A percentile compares a stretch with the other conserved stretches of the same genome.
Conservation (phyloP, 768 basidiomycete species). For the Krasilnikovozyma curviuscula region DNA sequence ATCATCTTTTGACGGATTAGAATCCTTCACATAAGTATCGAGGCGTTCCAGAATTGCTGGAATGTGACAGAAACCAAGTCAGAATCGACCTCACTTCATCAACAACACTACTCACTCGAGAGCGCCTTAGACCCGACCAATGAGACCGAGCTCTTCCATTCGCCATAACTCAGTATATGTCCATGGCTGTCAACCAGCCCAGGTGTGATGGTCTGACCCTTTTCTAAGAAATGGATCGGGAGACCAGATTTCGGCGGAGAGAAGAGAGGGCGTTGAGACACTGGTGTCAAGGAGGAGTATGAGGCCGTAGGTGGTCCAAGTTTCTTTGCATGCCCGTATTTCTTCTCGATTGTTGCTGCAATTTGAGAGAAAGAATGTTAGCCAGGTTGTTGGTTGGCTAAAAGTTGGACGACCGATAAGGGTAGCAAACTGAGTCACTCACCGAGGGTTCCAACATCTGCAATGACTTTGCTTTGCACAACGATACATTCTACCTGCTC, state of each 20-base stretch:
- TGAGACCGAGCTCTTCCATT: no score
- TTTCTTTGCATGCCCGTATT: constrained; percentile 2
- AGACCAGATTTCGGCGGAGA: no score
- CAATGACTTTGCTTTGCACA: constrained; percentile 2
- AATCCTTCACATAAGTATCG: constrained; percentile 34
- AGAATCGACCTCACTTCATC: no score
- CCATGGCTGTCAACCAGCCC: no score
- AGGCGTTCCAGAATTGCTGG: constrained; percentile 45
- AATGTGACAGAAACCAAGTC: constrained; percentile 30
- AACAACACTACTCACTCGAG: no score
- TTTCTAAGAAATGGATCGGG: no score
- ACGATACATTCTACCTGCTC: constrained; percentile 6
- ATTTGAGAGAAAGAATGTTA: no score
- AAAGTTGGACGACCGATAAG: not conserved
- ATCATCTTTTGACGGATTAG: not conserved
- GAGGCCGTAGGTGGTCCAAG: constrained; percentile 2
- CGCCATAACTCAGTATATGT: no score
- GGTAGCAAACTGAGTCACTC: not conserved
- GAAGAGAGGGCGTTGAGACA: not conserved
- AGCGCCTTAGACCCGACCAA: no score
- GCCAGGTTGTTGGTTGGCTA: no score
- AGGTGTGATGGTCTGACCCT: no score
- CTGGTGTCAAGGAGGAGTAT: not conserved
- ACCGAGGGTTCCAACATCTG: not conserved
- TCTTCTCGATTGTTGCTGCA: not conserved